A percentile compares a stretch with the other conserved stretches of the same genome.
These are phyloP conservation scores for Coemansia reversa DNA, from an alignment of 192 early-diverging fungal species.

Conservation along the genomic window DNA sequence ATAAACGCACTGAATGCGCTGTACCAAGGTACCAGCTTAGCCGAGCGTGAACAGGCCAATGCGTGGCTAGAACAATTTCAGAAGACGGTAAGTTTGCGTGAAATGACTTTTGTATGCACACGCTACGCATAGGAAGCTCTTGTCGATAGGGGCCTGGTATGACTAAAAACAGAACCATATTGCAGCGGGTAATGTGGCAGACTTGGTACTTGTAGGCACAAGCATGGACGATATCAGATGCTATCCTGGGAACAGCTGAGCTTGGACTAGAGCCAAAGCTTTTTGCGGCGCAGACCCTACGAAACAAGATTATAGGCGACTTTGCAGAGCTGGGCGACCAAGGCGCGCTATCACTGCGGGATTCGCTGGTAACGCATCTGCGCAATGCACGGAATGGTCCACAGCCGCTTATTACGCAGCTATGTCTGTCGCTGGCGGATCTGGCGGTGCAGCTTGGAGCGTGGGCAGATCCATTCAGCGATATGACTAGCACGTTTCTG, in stretches of 20 bases:
- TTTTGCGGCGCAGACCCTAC: slow-evolving; percentile 93
- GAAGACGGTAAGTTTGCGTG: slow-evolving; percentile 65
- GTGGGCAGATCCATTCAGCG: slow-evolving; percentile 79
- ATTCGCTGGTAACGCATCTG: slow-evolving; percentile 75
- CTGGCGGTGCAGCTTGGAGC: slow-evolving; percentile 74
- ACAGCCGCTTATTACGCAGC: slow-evolving; percentile 71
- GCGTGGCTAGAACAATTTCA: slow-evolving; percentile 84
- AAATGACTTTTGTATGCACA: neutral
- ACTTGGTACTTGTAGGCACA: slow-evolving; percentile 55
- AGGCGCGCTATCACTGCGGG: slow-evolving; percentile 66
- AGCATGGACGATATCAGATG: slow-evolving; percentile 83
- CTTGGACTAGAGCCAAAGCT: slow-evolving; percentile 62
- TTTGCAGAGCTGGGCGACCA: slow-evolving; percentile 69
- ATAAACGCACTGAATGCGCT: slow-evolving; percentile 44
- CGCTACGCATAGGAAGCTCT: neutral
- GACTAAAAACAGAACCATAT: neutral
- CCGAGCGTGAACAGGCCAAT: slow-evolving; percentile 59
- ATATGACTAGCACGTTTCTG: slow-evolving; percentile 72
- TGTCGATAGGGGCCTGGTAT: neutral
- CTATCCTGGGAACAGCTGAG: slow-evolving; percentile 61
- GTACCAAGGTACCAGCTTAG: slow-evolving; percentile 38
- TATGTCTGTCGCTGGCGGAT: slow-evolving; percentile 82
- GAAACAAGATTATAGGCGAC: slow-evolving; percentile 88
- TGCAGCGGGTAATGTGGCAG: neutral
- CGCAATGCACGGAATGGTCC: slow-evolving; percentile 58